Base-by-base conservation (phyloP, 768 basidiomycete genomes). In the Amanita rubescens region DNA sequence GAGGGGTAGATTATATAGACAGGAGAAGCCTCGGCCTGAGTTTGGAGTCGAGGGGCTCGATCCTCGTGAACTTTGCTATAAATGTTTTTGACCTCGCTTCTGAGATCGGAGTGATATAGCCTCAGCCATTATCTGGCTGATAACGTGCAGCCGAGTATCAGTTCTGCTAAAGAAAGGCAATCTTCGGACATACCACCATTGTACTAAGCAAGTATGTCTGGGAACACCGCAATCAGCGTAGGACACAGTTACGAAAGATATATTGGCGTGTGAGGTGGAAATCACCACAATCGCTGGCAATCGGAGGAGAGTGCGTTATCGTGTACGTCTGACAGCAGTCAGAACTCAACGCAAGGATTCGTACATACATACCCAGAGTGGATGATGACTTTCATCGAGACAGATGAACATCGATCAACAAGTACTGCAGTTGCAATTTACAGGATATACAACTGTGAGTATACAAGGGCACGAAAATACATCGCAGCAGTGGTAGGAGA, bases 281-380 rank as follows among this genome's bases (percentile, higher is more conserved):
- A 19, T 17, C 38, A 7, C 17, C 6, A 19, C 38, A 39, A 7
- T 39, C 38, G 38, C 38, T 1, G 38, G n/a, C 38, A 30, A n/a
- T n/a, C n/a, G n/a, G n/a, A n/a, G n/a, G n/a, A n/a, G n/a, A n/a
- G n/a, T n/a, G n/a, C n/a, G n/a, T n/a, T n/a, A n/a, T n/a, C n/a
- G n/a, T n/a, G n/a, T n/a, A 11, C 8, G n/a, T 32, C 30, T 46
- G 27, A 17, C 44, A 45, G 44, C 43, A 1, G 24, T 43, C 42
- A 43, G 42, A 12, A 5, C 20, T n/a, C n/a, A n/a, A n/a, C 15
- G 17, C 15, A 39, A 17, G 7, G 15, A 17, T 20, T 12, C 41
- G 43, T 15, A 12, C n/a, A n/a, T n/a, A 53, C 51, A 53, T 53
- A 49, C 49, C 49, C 35, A 25, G 19, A 4, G 17, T 19, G 15